A percentile compares a stretch with the other conserved stretches of the same genome.
These are phyloP conservation scores for Gelatoporia subvermispora DNA, from an alignment of 768 basidiomycete genomes.

Conservation along the genomic window DNA sequence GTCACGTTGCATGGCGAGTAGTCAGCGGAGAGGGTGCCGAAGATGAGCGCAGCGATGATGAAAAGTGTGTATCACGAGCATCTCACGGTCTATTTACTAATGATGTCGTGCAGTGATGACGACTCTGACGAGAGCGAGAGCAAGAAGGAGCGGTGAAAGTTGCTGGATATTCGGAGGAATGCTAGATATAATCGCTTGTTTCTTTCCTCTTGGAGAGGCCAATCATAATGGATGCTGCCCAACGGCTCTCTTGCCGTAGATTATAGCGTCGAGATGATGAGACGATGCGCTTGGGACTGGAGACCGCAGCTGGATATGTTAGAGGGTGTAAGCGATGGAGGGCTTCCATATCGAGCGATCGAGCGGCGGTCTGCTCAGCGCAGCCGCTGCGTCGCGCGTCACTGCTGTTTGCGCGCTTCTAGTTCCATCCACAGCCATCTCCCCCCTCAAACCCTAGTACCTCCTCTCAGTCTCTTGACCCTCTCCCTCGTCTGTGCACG, in stretches of 20 bases:
- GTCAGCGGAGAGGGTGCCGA: constrained; percentile 71
- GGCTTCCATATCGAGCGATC: constrained; percentile 26
- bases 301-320: no score
- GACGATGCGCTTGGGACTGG: no score
- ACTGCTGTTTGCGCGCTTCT: not conserved
- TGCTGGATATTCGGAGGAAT: constrained; percentile 8
- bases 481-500: not conserved
- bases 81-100: not conserved
- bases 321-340: not conserved
- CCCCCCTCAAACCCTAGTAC: no score
- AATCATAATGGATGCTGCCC: no score
- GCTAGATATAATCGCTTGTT: constrained; percentile 10
- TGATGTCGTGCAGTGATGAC: constrained; percentile 13
- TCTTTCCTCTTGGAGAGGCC: constrained; percentile 4
- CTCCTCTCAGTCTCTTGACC: no score
- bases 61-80: constrained; percentile 40
- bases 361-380: constrained; percentile 14
- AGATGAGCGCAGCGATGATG: constrained; percentile 84
- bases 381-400: not conserved
- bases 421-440: not conserved
- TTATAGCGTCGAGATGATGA: no score
- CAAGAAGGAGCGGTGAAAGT: constrained; percentile 18
- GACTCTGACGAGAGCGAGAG: constrained; percentile 29
- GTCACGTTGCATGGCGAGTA: constrained; percentile 77
- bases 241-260: no score